Conservation (phyloP, 73 alveolate species). For the Tetrahymena malaccensis region DNA sequence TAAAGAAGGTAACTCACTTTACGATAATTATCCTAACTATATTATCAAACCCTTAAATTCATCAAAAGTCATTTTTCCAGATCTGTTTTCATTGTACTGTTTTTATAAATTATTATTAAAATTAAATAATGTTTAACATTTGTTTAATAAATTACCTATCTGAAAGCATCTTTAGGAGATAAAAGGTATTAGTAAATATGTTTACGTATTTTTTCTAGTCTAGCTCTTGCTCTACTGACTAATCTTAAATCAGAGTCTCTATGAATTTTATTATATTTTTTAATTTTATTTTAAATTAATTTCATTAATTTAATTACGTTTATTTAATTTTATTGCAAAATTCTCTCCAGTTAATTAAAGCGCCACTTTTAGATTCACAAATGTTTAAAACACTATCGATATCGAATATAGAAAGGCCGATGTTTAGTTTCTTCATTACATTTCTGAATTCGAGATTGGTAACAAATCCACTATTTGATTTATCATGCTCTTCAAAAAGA, state of each 20-base stretch:
- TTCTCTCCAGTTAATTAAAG: conserved; percentile 50
- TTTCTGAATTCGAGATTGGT: conserved; percentile 70
- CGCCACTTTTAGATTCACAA: neutral
- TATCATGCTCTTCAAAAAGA: conserved; percentile 59
- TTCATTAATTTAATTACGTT: conserved; percentile 63
- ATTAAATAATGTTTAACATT: neutral
- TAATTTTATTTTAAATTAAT: conserved; percentile 49
- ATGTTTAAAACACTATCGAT: conserved; percentile 56
- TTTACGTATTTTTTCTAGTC: conserved; percentile 62
- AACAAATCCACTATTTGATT: conserved; percentile 58
- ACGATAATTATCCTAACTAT: conserved; percentile 60
- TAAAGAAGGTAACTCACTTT: conserved; percentile 76
- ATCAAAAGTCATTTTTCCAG: conserved; percentile 54
- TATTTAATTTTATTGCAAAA: conserved; percentile 46
- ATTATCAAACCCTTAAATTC: conserved; percentile 55
- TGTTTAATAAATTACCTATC: conserved; percentile 6
- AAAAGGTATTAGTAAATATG: conserved; percentile 64
- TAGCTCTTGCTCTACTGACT: conserved; percentile 53
- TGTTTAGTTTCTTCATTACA: conserved; percentile 61
- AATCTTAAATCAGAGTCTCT: conserved; percentile 61
- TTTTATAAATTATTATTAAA: neutral
- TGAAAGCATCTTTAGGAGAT: conserved; percentile 83
- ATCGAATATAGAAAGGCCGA: conserved; percentile 72
- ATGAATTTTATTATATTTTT: conserved; percentile 62
- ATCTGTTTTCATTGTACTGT: conserved; percentile 40